Evolutionary conservation across 2,329 filamentous ascomycete genomes (phyloP).

Genomic region (Erysiphe pulchra): DNA sequence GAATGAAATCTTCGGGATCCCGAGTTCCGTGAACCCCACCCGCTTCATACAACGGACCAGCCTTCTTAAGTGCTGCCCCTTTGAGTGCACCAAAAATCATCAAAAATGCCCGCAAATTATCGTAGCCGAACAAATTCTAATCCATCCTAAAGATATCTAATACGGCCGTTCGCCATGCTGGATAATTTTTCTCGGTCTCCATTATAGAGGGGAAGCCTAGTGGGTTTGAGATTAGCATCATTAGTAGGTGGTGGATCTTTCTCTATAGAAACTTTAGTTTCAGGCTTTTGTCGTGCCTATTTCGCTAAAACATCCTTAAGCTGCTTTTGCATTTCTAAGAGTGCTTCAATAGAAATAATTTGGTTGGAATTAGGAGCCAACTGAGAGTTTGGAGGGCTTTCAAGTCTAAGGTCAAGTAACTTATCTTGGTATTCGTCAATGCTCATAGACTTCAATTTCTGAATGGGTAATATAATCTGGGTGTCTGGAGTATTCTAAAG

Average conservation of each 20-base stretch:
- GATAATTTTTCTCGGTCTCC: neutral
- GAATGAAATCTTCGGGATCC: slow-evolving; percentile 1
- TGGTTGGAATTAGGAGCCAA: neutral
- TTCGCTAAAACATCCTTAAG: neutral
- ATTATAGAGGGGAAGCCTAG: neutral
- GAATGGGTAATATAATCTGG: neutral
- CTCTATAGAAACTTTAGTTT: neutral
- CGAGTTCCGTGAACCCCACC: neutral
- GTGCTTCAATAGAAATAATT: neutral
- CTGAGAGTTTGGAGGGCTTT: neutral
- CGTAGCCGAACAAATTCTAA: neutral
- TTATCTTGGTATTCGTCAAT: neutral
- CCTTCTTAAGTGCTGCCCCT: neutral
- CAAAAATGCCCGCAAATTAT: neutral
- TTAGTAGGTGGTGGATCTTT: neutral
- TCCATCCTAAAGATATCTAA: neutral
- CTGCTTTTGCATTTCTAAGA: neutral
- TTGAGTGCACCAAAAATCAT: slow-evolving; percentile 1
- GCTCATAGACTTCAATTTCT: neutral
- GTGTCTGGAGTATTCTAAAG: neutral
- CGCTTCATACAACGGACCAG: neutral
- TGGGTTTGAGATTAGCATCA: neutral
- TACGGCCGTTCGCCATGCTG: neutral
- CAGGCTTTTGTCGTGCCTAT: neutral
- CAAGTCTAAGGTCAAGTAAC: neutral